phyloP scores from a whole-genome alignment of 2,329 filamentous ascomycete species.

The Claviceps sp. region DNA sequence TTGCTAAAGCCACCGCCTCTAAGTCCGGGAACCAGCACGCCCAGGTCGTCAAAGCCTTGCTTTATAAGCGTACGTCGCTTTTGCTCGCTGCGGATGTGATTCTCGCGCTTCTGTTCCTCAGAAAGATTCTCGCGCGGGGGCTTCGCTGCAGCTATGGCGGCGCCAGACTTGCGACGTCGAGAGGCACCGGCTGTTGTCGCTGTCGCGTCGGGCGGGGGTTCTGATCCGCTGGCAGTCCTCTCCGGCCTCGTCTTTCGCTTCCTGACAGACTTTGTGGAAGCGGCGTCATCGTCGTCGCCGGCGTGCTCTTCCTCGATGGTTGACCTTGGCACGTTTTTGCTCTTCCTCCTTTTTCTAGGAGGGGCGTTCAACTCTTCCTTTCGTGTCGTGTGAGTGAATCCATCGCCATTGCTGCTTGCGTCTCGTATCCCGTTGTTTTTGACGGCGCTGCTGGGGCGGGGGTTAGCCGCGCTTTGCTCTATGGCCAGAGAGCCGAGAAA shows the following conservation, averaged over 20 bases:
- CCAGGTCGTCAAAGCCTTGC: slow-evolving; percentile 70
- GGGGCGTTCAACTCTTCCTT: slow-evolving; percentile 26
- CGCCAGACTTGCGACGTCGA: slow-evolving; percentile 38
- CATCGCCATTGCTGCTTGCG: slow-evolving; percentile 7
- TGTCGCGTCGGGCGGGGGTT: slow-evolving; percentile 19
- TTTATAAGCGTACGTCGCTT: slow-evolving; percentile 73
- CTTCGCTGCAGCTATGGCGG: slow-evolving; percentile 27
- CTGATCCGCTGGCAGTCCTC: slow-evolving; percentile 13
- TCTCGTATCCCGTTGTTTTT: slow-evolving; percentile 7
- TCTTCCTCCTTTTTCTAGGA: slow-evolving; percentile 41
- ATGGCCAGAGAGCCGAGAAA: slow-evolving; percentile 44
- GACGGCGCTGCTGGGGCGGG: slow-evolving; percentile 43
- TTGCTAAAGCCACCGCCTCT: slow-evolving; percentile 68
- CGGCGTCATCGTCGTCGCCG: slow-evolving; percentile 28
- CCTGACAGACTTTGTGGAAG: slow-evolving; percentile 20
- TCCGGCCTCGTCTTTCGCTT: slow-evolving; percentile 36
- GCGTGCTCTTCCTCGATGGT: slow-evolving; percentile 12
- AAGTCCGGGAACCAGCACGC: slow-evolving; percentile 61
- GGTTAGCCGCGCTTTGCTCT: slow-evolving; percentile 44
- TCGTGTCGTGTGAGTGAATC: slow-evolving; percentile 17
- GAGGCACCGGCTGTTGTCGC: slow-evolving; percentile 18
- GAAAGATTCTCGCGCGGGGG: slow-evolving; percentile 55
- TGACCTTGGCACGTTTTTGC: slow-evolving; percentile 31
- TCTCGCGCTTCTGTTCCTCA: slow-evolving; percentile 70
- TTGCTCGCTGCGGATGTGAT: slow-evolving; percentile 80